These are phyloP conservation scores for Xylariaceae sp. DNA, from an alignment of 2,329 filamentous ascomycete genomes.

Conservation along the genomic window DNA sequence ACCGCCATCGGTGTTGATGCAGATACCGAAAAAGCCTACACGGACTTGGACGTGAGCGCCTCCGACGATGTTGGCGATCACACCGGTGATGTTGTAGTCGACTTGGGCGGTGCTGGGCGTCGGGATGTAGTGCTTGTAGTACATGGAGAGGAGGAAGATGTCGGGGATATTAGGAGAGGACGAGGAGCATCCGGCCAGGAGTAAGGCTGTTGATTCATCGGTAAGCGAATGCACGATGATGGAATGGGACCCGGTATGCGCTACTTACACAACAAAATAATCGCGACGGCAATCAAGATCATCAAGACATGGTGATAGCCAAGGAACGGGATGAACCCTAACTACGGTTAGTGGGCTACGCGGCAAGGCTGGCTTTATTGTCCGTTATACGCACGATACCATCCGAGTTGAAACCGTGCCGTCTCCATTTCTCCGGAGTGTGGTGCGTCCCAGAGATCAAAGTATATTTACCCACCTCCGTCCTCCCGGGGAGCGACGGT, in stretches of 20 bases:
- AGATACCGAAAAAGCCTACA: slow-evolving; percentile 97
- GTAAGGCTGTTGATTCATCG: slow-evolving; percentile 57
- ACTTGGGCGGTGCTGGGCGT: slow-evolving; percentile 81
- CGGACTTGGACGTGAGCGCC: slow-evolving; percentile 78
- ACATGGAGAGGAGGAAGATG: slow-evolving; percentile 97
- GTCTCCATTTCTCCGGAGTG: slow-evolving; percentile 21
- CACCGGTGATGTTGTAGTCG: slow-evolving; percentile 77
- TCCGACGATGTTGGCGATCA: slow-evolving; percentile 86
- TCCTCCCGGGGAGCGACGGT: slow-evolving; percentile 32
- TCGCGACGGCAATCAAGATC: slow-evolving; percentile 89
- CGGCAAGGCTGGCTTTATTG: not conserved
- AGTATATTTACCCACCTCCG: slow-evolving; percentile 28
- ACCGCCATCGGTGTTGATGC: slow-evolving; percentile 84
- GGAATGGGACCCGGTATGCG: slow-evolving; percentile 3
- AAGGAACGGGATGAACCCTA: slow-evolving; percentile 63
- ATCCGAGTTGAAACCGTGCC: slow-evolving; percentile 30
- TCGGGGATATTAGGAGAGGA: slow-evolving; percentile 90
- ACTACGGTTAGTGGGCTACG: not conserved
- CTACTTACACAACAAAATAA: slow-evolving; percentile 89
- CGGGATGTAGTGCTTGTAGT: slow-evolving; percentile 84
- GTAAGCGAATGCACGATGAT: not conserved
- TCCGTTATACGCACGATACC: slow-evolving; percentile 30
- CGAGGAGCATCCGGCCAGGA: slow-evolving; percentile 93
- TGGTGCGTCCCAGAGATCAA: slow-evolving; percentile 19
- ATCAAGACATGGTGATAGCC: slow-evolving; percentile 86